Conservation (phyloP, 352 stramenopile species). For the Pythium sp. region DNA sequence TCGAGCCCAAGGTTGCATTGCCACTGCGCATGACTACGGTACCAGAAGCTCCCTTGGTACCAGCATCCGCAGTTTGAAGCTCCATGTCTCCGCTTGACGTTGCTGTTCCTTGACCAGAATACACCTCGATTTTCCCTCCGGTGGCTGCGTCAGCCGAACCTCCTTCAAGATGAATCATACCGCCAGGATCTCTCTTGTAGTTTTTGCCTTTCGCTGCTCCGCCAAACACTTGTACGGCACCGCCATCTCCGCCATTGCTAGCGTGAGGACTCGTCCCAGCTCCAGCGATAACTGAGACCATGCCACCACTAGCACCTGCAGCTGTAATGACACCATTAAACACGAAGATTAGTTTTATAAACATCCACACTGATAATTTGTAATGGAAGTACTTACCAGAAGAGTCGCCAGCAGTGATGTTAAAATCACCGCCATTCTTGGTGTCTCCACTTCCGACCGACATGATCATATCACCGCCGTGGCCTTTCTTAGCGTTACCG, state of each 20-base stretch:
- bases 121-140: slow-evolving; percentile 64
- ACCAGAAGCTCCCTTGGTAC: slow-evolving; percentile 78
- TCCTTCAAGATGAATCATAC: slow-evolving; percentile 60
- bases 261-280: slow-evolving; percentile 42
- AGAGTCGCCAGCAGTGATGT: slow-evolving; percentile 67
- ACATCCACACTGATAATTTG: background rate
- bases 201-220: slow-evolving; percentile 56
- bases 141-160: slow-evolving; percentile 43
- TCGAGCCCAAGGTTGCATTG: slow-evolving; percentile 59
- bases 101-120: slow-evolving; percentile 36
- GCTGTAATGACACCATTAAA: slow-evolving; percentile 23
- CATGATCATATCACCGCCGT: slow-evolving; percentile 38
- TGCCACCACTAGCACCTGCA: slow-evolving; percentile 35
- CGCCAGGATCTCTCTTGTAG: slow-evolving; percentile 40
- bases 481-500: slow-evolving; percentile 34
- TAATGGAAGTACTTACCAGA: slow-evolving; percentile 35
- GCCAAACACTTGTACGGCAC: slow-evolving; percentile 45
- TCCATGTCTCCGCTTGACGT: slow-evolving; percentile 70
- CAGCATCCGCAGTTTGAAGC: slow-evolving; percentile 64
- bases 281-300: slow-evolving; percentile 46
- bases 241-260: slow-evolving; percentile 61
- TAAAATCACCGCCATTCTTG: slow-evolving; percentile 44
- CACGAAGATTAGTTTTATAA: slow-evolving; percentile 16
- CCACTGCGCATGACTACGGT: slow-evolving; percentile 69
- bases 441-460: slow-evolving; percentile 31